Evolutionary conservation across 2,329 filamentous ascomycete genomes (phyloP), one percentile per base, ranked within the genome.

Genomic region (Penicillium digitatum): DNA sequence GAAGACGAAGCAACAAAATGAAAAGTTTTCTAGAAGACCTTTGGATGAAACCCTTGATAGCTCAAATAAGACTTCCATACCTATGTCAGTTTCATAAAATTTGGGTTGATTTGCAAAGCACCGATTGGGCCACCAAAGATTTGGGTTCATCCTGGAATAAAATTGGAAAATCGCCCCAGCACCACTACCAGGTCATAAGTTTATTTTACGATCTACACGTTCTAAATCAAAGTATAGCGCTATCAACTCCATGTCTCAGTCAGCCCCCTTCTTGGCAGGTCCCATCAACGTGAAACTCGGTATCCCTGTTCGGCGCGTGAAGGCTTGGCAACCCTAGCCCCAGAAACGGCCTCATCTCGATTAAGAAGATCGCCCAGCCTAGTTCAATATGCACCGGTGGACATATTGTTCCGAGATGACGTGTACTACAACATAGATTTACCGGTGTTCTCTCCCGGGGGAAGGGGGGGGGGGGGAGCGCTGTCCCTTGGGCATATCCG

Each of bases 301-400:
- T 3, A 48, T 59, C 56, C 54, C 46, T 52, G 54, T 52, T 61
- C 59, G 59, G 61, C 62, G 62, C 62, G 59, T 64, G 59, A 59
- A 60, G 52, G 40, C 60, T 62, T 63, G 62, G 59, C 61, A 60
- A 51, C 55, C 55, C 40, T 55, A 55, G 51, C 48, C 27, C 22
- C 39, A 54, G 52, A 52, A 58, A 58, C 56, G 56, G 56, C 24
- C 56, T 61, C 57, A 54, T 59, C 50, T 45, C 49, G 53, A 39
- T 34, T 54, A 39, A 45, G 18, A 47, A 12, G 24, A 26, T 44
- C 55, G 18, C 12, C 37, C 26, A 22, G 46, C 7, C 46, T 38
- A 27, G 35, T 47, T 48, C 34, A 44, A 48, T 31, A 37, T 35
- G 10, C n/a, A 35, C 29, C 31, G 12, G 38, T 48, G 22, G 2